These are phyloP conservation scores for Rhytidiadelphus loreus DNA, from an alignment of 225 moss, liverwort and hornwort genomes.

Conservation along the genomic window DNA sequence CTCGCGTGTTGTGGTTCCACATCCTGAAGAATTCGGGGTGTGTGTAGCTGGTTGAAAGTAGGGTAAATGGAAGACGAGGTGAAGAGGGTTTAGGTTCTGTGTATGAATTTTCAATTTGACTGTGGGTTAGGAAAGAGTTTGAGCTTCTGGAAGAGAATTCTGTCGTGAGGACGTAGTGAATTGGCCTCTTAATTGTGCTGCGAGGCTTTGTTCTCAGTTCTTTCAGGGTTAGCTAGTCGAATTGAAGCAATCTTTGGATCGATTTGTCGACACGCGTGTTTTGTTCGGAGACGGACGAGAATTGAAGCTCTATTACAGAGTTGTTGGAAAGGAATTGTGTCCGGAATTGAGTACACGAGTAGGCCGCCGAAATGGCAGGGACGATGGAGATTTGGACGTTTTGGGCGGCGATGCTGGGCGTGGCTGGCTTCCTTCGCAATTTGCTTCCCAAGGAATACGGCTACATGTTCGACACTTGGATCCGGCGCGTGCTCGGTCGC, in stretches of 20 bases:
- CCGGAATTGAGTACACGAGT: neutral
- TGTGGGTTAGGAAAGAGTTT: neutral
- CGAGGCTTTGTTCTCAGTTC: neutral
- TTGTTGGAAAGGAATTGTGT: neutral
- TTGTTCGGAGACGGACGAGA: neutral
- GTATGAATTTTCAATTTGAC: neutral
- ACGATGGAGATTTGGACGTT: constrained; percentile 48
- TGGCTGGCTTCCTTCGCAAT: constrained; percentile 26
- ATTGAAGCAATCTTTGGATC: neutral
- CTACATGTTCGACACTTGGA: constrained; percentile 4
- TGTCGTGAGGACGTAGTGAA: neutral
- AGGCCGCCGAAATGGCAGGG: constrained; percentile 3
- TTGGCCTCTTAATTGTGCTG: neutral
- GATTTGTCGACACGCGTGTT: neutral
- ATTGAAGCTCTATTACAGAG: neutral
- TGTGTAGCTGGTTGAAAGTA: neutral
- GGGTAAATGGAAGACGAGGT: neutral
- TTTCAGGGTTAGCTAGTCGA: neutral
- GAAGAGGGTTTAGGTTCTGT: neutral
- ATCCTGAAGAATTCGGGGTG: neutral
- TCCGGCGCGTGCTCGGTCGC: constrained; percentile 6
- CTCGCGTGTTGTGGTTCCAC: neutral
- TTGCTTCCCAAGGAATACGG: constrained; percentile 30
- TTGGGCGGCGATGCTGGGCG: constrained; percentile 49
- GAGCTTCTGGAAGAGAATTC: neutral